These are phyloP conservation scores for Hura crepitans DNA, from an alignment of 441 rosid species.

Conservation along the genomic window DNA sequence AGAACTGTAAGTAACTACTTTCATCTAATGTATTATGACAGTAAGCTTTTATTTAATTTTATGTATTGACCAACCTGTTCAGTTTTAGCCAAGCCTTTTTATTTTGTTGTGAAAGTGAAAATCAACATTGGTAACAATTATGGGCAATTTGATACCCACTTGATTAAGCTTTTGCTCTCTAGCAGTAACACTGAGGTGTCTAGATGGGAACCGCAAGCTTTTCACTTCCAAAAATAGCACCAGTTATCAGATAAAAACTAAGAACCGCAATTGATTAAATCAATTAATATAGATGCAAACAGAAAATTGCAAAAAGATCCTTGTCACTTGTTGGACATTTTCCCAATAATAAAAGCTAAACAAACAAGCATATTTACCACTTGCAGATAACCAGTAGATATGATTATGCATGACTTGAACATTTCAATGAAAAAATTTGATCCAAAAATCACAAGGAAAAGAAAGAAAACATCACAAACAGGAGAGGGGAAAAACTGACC, in stretches of 20 bases:
- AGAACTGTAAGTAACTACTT: background rate
- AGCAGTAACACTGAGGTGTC: too few relatives aligned
- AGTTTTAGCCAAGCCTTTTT: background rate
- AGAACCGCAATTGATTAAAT: background rate
- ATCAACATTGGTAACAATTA: background rate
- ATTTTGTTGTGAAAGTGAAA: background rate
- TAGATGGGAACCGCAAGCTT: too few relatives aligned
- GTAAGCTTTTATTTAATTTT: background rate
- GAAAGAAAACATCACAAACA: background rate
- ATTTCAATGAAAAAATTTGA: background rate
- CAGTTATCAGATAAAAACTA: too few relatives aligned
- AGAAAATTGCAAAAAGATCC: background rate
- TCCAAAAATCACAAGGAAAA: background rate
- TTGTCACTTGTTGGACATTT: background rate
- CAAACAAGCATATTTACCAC: background rate
- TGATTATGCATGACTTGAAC: background rate
- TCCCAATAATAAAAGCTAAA: constrained; percentile 6
- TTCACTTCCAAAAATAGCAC: too few relatives aligned
- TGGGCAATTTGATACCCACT: too few relatives aligned
- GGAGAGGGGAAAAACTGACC: constrained; percentile 47
- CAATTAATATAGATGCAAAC: background rate
- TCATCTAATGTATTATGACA: background rate
- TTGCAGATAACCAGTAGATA: background rate
- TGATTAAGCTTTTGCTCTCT: too few relatives aligned
- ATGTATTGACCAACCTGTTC: background rate